Conservation (phyloP, 106 monocot species). For the Agapanthus africanus region DNA sequence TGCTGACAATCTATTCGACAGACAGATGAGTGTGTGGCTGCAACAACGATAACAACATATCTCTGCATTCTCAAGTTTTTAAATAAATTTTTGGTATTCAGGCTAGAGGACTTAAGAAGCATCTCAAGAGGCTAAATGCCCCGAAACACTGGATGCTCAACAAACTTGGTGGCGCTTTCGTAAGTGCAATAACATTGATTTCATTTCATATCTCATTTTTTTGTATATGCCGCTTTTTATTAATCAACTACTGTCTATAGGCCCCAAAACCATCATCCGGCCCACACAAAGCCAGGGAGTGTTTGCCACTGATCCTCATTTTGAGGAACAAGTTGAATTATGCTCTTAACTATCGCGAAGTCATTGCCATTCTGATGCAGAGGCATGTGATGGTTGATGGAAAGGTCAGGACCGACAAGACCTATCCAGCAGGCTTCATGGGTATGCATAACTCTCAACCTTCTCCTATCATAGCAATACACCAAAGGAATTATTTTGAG, state of each 20-base stretch:
- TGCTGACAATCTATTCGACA: too few species aligned
- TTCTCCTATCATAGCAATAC: too few species aligned
- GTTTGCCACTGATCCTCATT: conserved; percentile 82
- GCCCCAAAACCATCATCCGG: conserved; percentile 93
- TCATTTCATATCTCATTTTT: not conserved
- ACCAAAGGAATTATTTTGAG: too few species aligned
- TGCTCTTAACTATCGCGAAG: conserved; percentile 74
- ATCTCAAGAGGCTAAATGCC: conserved; percentile 92
- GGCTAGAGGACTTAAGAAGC: conserved; percentile 92
- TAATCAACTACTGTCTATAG: conserved; percentile 12
- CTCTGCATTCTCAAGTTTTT: too few species aligned
- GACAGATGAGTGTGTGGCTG: too few species aligned
- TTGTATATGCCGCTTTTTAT: not conserved
- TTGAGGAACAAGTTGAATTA: conserved; percentile 79
- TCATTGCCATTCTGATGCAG: conserved; percentile 80
- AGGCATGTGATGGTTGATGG: conserved; percentile 73
- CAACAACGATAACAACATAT: too few species aligned
- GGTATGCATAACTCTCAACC: conserved; percentile 41
- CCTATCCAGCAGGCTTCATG: conserved; percentile 92
- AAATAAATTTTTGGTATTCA: conserved; percentile 12
- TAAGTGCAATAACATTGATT: conserved; percentile 26
- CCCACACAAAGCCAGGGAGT: conserved; percentile 82
- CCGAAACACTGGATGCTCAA: conserved; percentile 90
- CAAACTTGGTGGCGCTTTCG: conserved; percentile 89
- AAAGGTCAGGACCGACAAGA: conserved; percentile 85